Percentiles rank a stretch among this genome's conserved stretches.
These are phyloP conservation scores for Euphorbia peplus DNA, from an alignment of 345 rosid genomes.

Conservation along the genomic window DNA sequence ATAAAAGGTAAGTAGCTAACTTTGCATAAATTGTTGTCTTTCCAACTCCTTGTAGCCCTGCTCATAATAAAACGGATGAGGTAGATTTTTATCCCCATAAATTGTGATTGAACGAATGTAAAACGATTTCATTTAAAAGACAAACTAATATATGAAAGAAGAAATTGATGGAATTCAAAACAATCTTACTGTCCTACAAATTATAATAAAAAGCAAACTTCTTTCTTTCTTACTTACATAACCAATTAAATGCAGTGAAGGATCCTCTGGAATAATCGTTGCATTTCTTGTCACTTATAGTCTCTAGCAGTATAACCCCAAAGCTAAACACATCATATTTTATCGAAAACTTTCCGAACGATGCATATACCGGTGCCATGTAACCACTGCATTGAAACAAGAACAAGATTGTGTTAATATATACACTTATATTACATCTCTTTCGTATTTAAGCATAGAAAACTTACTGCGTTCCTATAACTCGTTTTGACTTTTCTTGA, in stretches of 20 bases:
- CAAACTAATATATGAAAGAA: too few species aligned
- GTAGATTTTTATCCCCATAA: too few species aligned
- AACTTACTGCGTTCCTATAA: slow-evolving; percentile 76
- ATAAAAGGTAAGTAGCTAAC: too few species aligned
- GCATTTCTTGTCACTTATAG: slow-evolving; percentile 46
- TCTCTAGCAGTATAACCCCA: slow-evolving; percentile 62
- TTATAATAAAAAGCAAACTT: too few species aligned
- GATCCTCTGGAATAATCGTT: slow-evolving; percentile 27
- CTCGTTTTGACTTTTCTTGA: slow-evolving; percentile 47
- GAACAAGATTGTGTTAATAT: not conserved
- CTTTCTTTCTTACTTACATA: slow-evolving; percentile 37
- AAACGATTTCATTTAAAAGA: too few species aligned
- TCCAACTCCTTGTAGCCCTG: too few species aligned
- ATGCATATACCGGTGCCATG: slow-evolving; percentile 80
- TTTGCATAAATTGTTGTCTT: too few species aligned
- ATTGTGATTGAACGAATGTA: too few species aligned
- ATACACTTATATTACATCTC: not conserved
- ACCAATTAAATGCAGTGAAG: slow-evolving; percentile 39
- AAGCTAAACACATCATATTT: slow-evolving; percentile 74
- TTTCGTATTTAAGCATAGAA: not conserved
- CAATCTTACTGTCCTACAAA: too few species aligned
- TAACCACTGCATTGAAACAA: slow-evolving; percentile 45
- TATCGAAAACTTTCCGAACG: slow-evolving; percentile 54
- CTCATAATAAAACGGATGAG: too few species aligned
- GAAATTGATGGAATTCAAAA: too few species aligned